Evolutionary conservation across 164 flowering plant species (phyloP), one percentile per base, ranked within the genome.

Genomic region (Dillenia turbinata): DNA sequence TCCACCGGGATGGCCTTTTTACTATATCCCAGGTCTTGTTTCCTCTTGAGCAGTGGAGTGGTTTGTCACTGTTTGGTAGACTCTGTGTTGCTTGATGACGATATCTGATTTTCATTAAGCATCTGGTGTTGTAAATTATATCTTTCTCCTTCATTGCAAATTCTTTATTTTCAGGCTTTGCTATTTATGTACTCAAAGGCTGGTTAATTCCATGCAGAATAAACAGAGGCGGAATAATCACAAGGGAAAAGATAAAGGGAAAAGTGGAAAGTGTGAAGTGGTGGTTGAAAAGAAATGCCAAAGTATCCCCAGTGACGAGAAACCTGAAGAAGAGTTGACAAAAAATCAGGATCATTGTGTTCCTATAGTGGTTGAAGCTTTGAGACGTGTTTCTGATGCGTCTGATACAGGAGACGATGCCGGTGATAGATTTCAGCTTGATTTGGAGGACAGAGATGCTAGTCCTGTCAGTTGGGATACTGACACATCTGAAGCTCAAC

Each of bases 381-480:
- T 69, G 45, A 96, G 81, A 54, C 91, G 87, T 73, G 85, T 66
- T 12, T 95, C 98, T 51, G 97, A 88, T 66, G 78, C 73, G 24
- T 86, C 94, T 61, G 96, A 82, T 67, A 75, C 85, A 9, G 77
- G 78, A 49, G 99, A 86, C 59, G 79, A 78, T 67, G 73, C 64
- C 63, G 64, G 72, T 57, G 92, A 88, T 71, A 62, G 62, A 15
- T 77, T 67, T 63, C 92, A 72, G 68, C 85, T 75, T 48, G 98
- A 95, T 75, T 76, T 85, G 52, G 99, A 92, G 70, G 96, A 88
- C 54, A 81, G 90, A 71, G 96, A 89, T 71, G 64, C 75, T 45
- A 80, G 93, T 73, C 89, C 85, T 61, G 80, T 79, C 59, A 87
- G 78, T 66, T 90, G 89, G 91, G 99, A 92, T 69, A 90, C 97